These are phyloP conservation scores for Pythium insidiosum DNA, from an alignment of 352 stramenopile genomes.

Conservation along the genomic window DNA sequence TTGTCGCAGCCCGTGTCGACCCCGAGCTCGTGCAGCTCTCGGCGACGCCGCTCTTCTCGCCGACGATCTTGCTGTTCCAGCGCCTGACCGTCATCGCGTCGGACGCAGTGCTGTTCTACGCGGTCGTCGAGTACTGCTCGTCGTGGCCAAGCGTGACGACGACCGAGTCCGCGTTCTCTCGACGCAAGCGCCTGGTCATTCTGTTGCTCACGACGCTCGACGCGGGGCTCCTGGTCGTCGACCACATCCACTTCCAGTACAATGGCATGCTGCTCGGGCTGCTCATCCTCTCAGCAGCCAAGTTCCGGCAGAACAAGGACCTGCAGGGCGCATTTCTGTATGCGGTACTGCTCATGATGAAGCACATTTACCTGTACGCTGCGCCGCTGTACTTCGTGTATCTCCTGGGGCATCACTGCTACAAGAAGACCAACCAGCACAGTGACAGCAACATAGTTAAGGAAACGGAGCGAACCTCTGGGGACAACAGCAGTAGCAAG, in stretches of 20 bases:
- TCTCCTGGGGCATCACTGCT: constrained; percentile 90
- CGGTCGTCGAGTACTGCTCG: constrained; percentile 62
- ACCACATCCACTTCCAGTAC: constrained; percentile 99
- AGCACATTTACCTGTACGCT: constrained; percentile 97
- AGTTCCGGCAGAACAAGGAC: constrained; percentile 71
- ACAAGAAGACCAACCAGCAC: constrained; percentile 18
- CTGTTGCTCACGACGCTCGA: constrained; percentile 90
- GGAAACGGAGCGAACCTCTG: too few relatives aligned
- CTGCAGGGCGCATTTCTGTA: constrained; percentile 88
- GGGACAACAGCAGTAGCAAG: too few relatives aligned
- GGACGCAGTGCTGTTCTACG: constrained; percentile 87
- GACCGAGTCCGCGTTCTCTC: constrained; percentile 51
- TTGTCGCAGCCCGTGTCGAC: constrained; percentile 49
- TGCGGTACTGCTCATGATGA: constrained; percentile 92
- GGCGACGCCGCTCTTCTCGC: constrained; percentile 42
- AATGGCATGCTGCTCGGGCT: constrained; percentile 96
- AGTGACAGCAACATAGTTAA: too few relatives aligned
- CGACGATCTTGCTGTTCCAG: constrained; percentile 85
- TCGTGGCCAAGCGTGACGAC: constrained; percentile 78
- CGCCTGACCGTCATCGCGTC: constrained; percentile 88
- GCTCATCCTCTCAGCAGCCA: constrained; percentile 87
- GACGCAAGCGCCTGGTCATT: constrained; percentile 51
- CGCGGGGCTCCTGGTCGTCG: constrained; percentile 92
- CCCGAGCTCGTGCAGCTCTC: constrained; percentile 58
- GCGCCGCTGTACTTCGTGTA: constrained; percentile 96